Conservation (phyloP, 129 eudicot species). For the Escallonia herrerae region DNA sequence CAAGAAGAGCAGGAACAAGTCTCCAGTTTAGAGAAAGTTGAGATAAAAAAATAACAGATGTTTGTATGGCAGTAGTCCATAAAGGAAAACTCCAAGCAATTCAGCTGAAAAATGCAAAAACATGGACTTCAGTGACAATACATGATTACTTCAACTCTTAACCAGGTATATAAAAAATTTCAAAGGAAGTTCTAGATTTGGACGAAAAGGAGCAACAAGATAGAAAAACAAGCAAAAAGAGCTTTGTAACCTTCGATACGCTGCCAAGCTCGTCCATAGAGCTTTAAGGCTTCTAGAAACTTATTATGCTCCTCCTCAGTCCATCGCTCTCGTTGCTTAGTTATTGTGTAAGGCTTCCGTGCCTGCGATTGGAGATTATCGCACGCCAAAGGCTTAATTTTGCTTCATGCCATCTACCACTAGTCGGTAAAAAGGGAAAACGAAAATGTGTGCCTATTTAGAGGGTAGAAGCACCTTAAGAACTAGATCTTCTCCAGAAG, state of each 20-base stretch:
- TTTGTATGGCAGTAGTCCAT: conserved; percentile 6
- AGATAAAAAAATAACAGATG: conserved; percentile 6
- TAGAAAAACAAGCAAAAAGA: neutral
- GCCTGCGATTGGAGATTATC: conserved; percentile 29
- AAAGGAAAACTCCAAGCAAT: conserved; percentile 4
- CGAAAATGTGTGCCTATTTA: neutral
- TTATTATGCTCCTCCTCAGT: conserved; percentile 92
- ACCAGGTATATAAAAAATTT: neutral
- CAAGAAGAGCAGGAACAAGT: conserved; percentile 31
- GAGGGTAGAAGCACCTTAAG: conserved; percentile 47
- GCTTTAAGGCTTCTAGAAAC: conserved; percentile 93
- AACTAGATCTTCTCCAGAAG: conserved; percentile 64
- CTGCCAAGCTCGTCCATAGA: conserved; percentile 99
- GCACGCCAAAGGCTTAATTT: no score
- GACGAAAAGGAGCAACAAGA: neutral
- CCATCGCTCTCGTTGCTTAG: conserved; percentile 99
- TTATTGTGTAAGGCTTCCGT: conserved; percentile 93
- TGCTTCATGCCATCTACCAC: neutral
- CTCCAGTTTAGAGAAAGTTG: conserved; percentile 22
- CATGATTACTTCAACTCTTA: conserved; percentile 4
- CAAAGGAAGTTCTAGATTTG: neutral
- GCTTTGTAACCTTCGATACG: conserved; percentile 75
- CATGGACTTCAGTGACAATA: conserved; percentile 1
- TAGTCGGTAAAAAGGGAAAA: no score
- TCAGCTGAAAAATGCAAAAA: conserved; percentile 18